Evolutionary conservation across 306 rosid species (phyloP).

Genomic region (Vachellia collinsii): DNA sequence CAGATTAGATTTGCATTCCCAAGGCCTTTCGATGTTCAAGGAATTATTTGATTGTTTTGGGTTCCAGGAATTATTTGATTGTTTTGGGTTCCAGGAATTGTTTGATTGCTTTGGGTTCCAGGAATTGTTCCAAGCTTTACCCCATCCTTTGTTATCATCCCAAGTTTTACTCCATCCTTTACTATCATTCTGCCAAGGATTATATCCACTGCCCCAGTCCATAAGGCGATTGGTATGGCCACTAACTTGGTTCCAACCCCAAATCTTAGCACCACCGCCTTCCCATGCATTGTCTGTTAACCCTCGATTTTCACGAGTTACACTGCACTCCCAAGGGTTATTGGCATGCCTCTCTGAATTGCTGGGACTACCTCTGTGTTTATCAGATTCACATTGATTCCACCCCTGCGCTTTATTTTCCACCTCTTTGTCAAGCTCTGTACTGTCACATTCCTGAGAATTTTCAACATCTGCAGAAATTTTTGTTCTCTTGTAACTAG

Average conservation of each 20-base stretch:
- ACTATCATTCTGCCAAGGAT: conserved; percentile 39
- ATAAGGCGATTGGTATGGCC: conserved; percentile 9
- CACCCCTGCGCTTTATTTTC: conserved; percentile 38
- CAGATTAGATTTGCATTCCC: conserved; percentile 40
- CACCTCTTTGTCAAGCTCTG: conserved; percentile 10
- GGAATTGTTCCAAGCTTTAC: conserved; percentile 8
- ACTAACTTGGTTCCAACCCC: conserved; percentile 47
- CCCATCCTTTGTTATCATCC: conserved; percentile 48
- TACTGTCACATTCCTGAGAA: conserved; percentile 50
- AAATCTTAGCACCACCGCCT: conserved; percentile 36
- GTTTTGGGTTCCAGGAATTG: too few species aligned
- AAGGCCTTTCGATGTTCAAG: conserved; percentile 35
- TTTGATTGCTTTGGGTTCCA: too few species aligned
- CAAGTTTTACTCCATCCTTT: conserved; percentile 48
- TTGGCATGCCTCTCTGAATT: conserved; percentile 36
- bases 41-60: conserved; percentile 38
- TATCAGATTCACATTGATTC: conserved; percentile 39
- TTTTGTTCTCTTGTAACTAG: conserved; percentile 53
- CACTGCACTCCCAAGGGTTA: conserved; percentile 57
- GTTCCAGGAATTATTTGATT: conserved; percentile 47
- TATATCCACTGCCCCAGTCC: conserved; percentile 40
- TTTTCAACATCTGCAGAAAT: conserved; percentile 38
- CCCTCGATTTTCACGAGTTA: conserved; percentile 40
- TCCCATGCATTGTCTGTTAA: conserved; percentile 48
- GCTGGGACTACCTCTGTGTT: conserved; percentile 23